Evolutionary conservation across 257 asterid genomes (phyloP).

Genomic region (Gentiana dahurica): DNA sequence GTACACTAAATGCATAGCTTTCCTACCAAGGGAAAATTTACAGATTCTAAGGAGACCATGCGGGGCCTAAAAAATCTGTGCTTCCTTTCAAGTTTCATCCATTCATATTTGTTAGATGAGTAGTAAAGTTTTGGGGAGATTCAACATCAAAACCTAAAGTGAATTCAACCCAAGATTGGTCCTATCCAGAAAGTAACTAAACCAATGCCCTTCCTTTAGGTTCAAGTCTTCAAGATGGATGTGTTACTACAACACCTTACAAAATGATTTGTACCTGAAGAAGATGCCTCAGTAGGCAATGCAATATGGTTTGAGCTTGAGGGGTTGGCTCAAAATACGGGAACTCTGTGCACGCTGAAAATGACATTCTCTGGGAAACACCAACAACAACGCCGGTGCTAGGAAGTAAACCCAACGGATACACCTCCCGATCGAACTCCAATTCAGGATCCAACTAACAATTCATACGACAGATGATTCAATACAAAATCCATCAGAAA

Average conservation of each 20-base stretch:
- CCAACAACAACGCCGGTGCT: slow-evolving; percentile 98
- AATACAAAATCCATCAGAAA: slow-evolving; percentile 15
- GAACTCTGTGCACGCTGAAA: slow-evolving; percentile 95
- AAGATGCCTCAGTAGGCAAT: slow-evolving; percentile 96
- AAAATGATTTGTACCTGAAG: slow-evolving; percentile 58
- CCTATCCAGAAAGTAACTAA: not conserved
- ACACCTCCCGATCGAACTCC: slow-evolving; percentile 98
- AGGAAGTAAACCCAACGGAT: slow-evolving; percentile 98
- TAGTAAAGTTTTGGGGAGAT: too few relatives aligned
- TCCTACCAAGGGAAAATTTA: too few relatives aligned
- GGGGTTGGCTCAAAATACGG: slow-evolving; percentile 99
- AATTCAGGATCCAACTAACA: slow-evolving; percentile 94
- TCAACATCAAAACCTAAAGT: too few relatives aligned
- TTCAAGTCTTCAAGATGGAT: too few relatives aligned
- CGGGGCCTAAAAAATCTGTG: too few relatives aligned
- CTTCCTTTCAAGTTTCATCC: too few relatives aligned
- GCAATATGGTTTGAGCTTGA: slow-evolving; percentile 97
- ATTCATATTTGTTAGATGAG: too few relatives aligned
- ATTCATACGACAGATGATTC: slow-evolving; percentile 18
- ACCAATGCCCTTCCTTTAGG: not conserved
- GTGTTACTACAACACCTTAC: not conserved
- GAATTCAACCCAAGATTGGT: too few relatives aligned
- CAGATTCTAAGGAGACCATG: too few relatives aligned
- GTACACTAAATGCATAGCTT: too few relatives aligned
- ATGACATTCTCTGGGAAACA: slow-evolving; percentile 96